These are phyloP conservation scores for Vitis amurensis DNA, from an alignment of 164 flowering plant species.

Conservation along the genomic window DNA sequence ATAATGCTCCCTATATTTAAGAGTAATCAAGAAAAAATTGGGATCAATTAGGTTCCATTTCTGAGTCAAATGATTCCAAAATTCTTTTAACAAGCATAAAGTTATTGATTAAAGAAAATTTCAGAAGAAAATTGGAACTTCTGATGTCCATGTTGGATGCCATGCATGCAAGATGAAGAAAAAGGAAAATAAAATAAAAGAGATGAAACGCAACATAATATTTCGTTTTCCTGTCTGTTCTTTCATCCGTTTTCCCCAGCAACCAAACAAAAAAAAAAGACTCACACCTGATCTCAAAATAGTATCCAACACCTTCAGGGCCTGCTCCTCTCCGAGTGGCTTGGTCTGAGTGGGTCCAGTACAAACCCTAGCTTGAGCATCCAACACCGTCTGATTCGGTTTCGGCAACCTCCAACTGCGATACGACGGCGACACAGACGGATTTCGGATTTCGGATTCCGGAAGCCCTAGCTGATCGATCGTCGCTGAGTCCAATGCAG, in stretches of 20 bases:
- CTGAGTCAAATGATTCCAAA: too few species aligned
- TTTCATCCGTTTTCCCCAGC: not conserved
- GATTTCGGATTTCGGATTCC: conserved; percentile 49
- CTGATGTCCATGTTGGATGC: too few species aligned
- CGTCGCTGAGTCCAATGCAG: conserved; percentile 37
- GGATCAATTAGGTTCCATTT: too few species aligned
- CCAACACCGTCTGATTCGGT: conserved; percentile 88
- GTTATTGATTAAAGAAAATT: too few species aligned
- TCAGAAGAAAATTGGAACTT: too few species aligned
- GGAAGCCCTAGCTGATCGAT: conserved; percentile 45
- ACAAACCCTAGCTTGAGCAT: conserved; percentile 94
- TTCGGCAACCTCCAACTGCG: conserved; percentile 45
- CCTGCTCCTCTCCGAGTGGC: conserved; percentile 84
- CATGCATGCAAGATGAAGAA: too few species aligned
- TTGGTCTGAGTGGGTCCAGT: conserved; percentile 92
- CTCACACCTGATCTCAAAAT: conserved; percentile 75
- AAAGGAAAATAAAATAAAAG: too few species aligned
- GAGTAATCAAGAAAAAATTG: too few species aligned
- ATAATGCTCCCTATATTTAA: too few species aligned
- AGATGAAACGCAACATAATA: not conserved
- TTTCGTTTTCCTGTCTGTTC: not conserved
- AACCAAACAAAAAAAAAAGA: not conserved
- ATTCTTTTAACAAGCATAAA: too few species aligned
- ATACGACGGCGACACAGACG: conserved; percentile 66
- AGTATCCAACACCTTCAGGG: conserved; percentile 80